phyloP scores from a whole-genome alignment of 2,329 filamentous ascomycete species.

The Exophiala spinifera region DNA sequence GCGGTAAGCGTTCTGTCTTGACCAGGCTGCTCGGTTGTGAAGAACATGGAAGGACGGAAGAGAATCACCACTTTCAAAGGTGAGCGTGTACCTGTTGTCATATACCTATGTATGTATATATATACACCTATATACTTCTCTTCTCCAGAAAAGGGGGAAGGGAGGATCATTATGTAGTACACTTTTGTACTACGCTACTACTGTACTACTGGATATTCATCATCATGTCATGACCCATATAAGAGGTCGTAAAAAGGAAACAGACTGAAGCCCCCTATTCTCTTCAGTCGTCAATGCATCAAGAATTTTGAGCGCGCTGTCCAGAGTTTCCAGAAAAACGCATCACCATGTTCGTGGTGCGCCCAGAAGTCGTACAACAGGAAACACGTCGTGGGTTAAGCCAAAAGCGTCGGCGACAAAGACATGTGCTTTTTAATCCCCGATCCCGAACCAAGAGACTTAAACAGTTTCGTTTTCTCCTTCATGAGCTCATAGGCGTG shows the following conservation, averaged over 20 bases:
- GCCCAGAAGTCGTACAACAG: too few relatives aligned
- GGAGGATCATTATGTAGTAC: neutral
- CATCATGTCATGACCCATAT: neutral
- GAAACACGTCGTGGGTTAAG: too few relatives aligned
- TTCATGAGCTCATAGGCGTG: neutral
- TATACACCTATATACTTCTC: neutral
- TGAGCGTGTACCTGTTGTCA: too few relatives aligned
- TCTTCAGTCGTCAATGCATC: neutral
- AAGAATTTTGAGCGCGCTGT: too few relatives aligned
- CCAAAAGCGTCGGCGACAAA: neutral
- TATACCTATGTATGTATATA: too few relatives aligned
- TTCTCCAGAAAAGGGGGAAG: neutral
- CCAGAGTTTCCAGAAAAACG: too few relatives aligned
- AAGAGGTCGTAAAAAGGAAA: neutral
- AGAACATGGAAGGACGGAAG: too few relatives aligned
- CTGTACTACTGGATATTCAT: slow-evolving; percentile 3
- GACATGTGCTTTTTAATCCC: neutral
- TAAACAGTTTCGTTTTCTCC: too few relatives aligned
- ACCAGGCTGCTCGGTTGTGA: too few relatives aligned
- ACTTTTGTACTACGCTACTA: neutral
- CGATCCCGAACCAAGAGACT: neutral
- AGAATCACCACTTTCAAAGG: too few relatives aligned
- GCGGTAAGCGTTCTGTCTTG: too few relatives aligned
- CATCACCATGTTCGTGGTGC: too few relatives aligned
- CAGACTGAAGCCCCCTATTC: neutral